phyloP scores from a whole-genome alignment of 169 alveolate species.

The Plasmodium malariae region DNA sequence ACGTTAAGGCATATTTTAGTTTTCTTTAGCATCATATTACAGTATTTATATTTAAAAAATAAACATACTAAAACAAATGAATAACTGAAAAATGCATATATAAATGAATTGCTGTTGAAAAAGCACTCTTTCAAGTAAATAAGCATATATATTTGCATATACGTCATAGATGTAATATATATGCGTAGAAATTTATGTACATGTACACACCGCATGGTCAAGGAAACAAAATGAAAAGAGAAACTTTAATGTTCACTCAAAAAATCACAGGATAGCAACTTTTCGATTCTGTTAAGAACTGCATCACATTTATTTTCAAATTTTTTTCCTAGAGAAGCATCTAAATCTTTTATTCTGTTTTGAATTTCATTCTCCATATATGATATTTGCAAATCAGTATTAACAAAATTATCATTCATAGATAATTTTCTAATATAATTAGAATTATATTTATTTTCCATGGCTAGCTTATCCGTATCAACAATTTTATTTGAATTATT shows the following conservation, averaged over 20 bases:
- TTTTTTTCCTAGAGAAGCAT: constrained; percentile 11
- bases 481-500: constrained; percentile 23
- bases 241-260: constrained; percentile 21
- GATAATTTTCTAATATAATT: constrained; percentile 45
- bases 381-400: constrained; percentile 69
- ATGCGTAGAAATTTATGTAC: neutral
- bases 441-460: constrained; percentile 1
- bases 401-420: constrained; percentile 52
- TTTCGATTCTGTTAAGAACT: constrained; percentile 63
- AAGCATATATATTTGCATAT: neutral
- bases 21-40: neutral
- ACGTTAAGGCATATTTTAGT: neutral
- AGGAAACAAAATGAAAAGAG: neutral
- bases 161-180: neutral
- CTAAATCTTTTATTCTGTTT: constrained; percentile 59
- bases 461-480: constrained; percentile 10
- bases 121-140: neutral
- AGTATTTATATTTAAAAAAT: neutral
- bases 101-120: neutral
- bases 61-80: neutral
- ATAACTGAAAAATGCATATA: neutral
- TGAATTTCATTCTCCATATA: constrained; percentile 75
- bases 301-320: constrained; percentile 60
- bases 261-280: constrained; percentile 47
- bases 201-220: neutral